A percentile compares a stretch with the other conserved stretches of the same genome.
Conservation (phyloP, 768 basidiomycete species). For the Lyophyllum decastes region DNA sequence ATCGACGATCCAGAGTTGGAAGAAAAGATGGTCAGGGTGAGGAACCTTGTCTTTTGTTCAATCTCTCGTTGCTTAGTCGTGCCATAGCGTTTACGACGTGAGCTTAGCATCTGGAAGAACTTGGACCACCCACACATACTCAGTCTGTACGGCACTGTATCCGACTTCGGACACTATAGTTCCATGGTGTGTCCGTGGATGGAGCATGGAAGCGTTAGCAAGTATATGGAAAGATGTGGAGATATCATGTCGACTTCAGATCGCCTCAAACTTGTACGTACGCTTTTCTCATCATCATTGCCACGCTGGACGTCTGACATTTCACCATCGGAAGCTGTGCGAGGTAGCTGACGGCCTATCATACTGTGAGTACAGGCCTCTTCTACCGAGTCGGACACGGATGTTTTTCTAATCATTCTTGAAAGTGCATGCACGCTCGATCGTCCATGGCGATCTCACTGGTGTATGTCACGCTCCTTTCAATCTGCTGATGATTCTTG, state of each 20-base stretch:
- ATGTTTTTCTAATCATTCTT: neutral
- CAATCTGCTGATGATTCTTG: neutral
- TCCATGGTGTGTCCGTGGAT: constrained; percentile 45
- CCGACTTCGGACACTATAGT: constrained; percentile 37
- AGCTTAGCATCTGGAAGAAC: constrained; percentile 38
- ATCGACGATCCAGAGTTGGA: constrained; percentile 32
- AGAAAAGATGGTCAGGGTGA: constrained; percentile 30
- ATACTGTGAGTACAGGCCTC: constrained; percentile 32
- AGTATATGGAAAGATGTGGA: constrained; percentile 36
- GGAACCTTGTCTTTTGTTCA: neutral
- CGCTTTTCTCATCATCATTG: neutral
- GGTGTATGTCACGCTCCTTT: constrained; percentile 30
- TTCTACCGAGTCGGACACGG: neutral
- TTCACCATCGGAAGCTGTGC: constrained; percentile 27
- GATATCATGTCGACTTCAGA: constrained; percentile 35
- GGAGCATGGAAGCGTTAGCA: constrained; percentile 37
- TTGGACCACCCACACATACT: constrained; percentile 41
- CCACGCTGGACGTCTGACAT: neutral
- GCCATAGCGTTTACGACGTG: constrained; percentile 33
- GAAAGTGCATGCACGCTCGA: constrained; percentile 36
- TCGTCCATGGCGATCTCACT: constrained; percentile 46
- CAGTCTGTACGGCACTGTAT: constrained; percentile 33
- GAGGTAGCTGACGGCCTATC: constrained; percentile 40
- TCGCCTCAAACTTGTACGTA: constrained; percentile 34
- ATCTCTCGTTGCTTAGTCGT: neutral